A percentile compares a stretch with the other conserved stretches of the same genome.
phyloP scores from a whole-genome alignment of 495 filamentous ascomycete species.

The Sporormia fimetaria region DNA sequence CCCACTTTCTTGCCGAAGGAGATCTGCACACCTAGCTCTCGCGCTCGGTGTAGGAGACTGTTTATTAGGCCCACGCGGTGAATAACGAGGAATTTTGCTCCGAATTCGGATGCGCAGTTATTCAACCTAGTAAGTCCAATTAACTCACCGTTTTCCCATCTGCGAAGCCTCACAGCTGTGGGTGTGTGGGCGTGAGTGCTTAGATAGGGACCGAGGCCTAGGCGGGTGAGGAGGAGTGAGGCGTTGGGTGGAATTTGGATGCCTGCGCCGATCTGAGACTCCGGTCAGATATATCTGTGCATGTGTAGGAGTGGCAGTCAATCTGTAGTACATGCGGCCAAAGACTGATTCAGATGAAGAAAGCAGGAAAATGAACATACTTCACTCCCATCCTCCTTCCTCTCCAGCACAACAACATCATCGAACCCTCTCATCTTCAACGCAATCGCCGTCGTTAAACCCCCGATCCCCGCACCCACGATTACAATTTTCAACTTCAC shows the following conservation, averaged over 20 bases:
- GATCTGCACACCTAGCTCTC: too few species aligned
- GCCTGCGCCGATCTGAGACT: constrained; percentile 23
- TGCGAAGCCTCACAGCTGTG: constrained; percentile 32
- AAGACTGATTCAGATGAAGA: too few species aligned
- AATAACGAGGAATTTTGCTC: too few species aligned
- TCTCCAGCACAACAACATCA: constrained; percentile 40
- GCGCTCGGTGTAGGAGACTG: too few species aligned
- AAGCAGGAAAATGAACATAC: constrained; percentile 17
- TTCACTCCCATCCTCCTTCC: constrained; percentile 36
- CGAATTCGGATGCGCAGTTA: too few species aligned
- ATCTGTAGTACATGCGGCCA: too few species aligned
- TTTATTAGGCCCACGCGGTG: too few species aligned
- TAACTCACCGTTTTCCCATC: constrained; percentile 35
- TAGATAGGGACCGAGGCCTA: constrained; percentile 34
- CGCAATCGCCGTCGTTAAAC: constrained; percentile 41
- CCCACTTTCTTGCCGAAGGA: too few species aligned
- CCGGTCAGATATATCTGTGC: too few species aligned
- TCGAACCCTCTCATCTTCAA: constrained; percentile 37
- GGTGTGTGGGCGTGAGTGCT: constrained; percentile 30
- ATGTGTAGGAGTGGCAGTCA: too few species aligned
- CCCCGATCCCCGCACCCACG: constrained; percentile 43
- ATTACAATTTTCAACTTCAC: constrained; percentile 36
- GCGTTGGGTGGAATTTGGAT: constrained; percentile 27
- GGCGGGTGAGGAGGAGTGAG: constrained; percentile 24
- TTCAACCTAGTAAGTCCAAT: constrained; percentile 45